Base-by-base conservation (phyloP, 2,329 filamentous ascomycete genomes). In the Curvularia hawaiiensis region DNA sequence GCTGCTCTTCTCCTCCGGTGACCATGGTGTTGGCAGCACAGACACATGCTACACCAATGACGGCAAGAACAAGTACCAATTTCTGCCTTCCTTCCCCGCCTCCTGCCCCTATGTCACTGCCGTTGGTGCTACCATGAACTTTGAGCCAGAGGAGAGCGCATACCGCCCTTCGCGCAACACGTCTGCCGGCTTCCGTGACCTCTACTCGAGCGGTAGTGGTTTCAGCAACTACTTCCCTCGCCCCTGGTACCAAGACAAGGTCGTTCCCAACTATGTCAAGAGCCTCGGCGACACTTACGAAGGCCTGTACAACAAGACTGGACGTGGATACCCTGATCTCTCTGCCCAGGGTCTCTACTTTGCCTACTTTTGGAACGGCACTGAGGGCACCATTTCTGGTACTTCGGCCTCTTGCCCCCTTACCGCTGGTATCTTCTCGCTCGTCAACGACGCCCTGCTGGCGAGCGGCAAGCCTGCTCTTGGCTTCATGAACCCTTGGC, bases 71-170 rank as follows among this genome's bases (percentile, higher is more conserved):
- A 81, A 78, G 1, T 81, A 82, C 10, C 79, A 82, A 20, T 86
- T 88, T 67, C 77, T 86, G 30, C 82, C 87, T 1, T 82, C 81
- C 5, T 91, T 90, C 74, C 89, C 89, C 0, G 84, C 83, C 0
- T 83, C 83, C 0, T 91, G 89, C 64, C 88, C 88, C 0, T 91
- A 85, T 71, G 83, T 90, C 8, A 91, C 89, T 0, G 77, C 82
- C 2, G 84, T 91, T 1, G 89, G 89, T 7, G 88, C 84, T 1
- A 87, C 85, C 1, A 77, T 79, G 60, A 75, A 79, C 61, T 77
- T 81, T 41, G 69, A 79, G 58, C 85, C 85, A 1, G 88, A 88
- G 59, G 79, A 79, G 16, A 79, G 79, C 4, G 80, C 82, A 20
- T 79, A 78, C 65, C 60, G 71, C 7, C 43, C 73, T 2, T 47